Evolutionary conservation across 2,329 filamentous ascomycete species (phyloP), one percentile per base, ranked within the genome.

Genomic region (Cercospora zeae-maydis): DNA sequence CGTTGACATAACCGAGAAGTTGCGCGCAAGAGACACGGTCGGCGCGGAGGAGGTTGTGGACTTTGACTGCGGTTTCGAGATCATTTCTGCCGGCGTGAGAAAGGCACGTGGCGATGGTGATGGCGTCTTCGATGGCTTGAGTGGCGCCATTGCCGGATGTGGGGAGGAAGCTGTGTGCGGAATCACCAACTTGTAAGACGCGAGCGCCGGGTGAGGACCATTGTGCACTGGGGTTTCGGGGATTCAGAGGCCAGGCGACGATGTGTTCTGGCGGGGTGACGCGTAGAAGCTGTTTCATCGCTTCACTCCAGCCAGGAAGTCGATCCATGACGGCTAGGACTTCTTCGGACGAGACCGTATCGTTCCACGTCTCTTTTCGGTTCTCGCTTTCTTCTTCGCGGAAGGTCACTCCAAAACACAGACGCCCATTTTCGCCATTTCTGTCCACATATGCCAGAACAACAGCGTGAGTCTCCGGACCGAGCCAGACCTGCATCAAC

Each of bases 201-300:
- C 77, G 76, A 52, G 81, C 78, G 59, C 78, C 79, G 13, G 74
- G 73, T 0, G 80, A 82, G 2, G 83, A 76, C 82, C 82, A 84
- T 0, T 77, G 80, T 0, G 81, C 79, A 9, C 82, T 74, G 0
- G 82, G 82, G 67, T 84, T 81, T 42, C 82, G 77, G 63, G 82
- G 84, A 49, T 82, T 81, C 24, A 84, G 80, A 66, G 83, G 83
- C 82, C 82, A 85, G 67, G 83, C 81, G 1, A 84, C 76, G 7
- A 71, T 67, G 11, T 36, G 64, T n/a, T 59, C 63, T 4, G 68
- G 57, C 27, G 70, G 71, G n/a, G 67, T 83, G 45, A 76, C 75
- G 33, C 75, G 71, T 11, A 84, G 76, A 1, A 81, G 78, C 1
- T 77, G 78, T 21, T 75, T 75, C 59, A 83, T 80, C 13, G 77